Percentiles rank a stretch among this genome's conserved stretches.
Conservation (phyloP, 306 rosid species). For the Fagus crenata region DNA sequence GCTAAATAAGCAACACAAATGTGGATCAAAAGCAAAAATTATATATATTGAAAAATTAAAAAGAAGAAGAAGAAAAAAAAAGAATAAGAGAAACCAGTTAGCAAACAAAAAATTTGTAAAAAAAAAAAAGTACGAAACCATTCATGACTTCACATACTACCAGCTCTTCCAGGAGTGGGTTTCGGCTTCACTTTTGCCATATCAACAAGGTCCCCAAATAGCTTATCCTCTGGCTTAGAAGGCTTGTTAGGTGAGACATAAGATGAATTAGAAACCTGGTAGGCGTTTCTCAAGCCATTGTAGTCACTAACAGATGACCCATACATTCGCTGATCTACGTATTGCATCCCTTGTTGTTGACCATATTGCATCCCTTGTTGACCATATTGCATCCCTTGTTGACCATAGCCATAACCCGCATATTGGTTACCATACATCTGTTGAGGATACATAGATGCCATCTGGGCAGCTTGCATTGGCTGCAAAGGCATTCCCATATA, state of each 20-base stretch:
- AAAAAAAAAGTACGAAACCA: conserved; percentile 23
- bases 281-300: conserved; percentile 48
- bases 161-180: conserved; percentile 59
- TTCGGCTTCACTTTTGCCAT: conserved; percentile 79
- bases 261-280: conserved; percentile 68
- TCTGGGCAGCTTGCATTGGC: conserved; percentile 51
- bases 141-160: conserved; percentile 44
- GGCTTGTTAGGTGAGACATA: conserved; percentile 67
- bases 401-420: conserved; percentile 69
- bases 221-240: conserved; percentile 85
- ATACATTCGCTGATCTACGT: conserved; percentile 79
- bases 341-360: conserved; percentile 66
- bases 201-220: conserved; percentile 93
- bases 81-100: conserved; percentile 26
- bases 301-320: conserved; percentile 70
- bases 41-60: conserved; percentile 34
- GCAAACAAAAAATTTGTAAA: conserved; percentile 30
- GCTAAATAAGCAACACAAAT: conserved; percentile 52
- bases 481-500: conserved; percentile 64
- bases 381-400: conserved; percentile 60
- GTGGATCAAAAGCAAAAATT: conserved; percentile 27
- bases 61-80: conserved; percentile 21
- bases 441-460: conserved; percentile 62
- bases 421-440: conserved; percentile 78
- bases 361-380: conserved; percentile 69